These are phyloP conservation scores for Pseudocercospora fuligena DNA, from an alignment of 2,329 filamentous ascomycete genomes.

Conservation along the genomic window DNA sequence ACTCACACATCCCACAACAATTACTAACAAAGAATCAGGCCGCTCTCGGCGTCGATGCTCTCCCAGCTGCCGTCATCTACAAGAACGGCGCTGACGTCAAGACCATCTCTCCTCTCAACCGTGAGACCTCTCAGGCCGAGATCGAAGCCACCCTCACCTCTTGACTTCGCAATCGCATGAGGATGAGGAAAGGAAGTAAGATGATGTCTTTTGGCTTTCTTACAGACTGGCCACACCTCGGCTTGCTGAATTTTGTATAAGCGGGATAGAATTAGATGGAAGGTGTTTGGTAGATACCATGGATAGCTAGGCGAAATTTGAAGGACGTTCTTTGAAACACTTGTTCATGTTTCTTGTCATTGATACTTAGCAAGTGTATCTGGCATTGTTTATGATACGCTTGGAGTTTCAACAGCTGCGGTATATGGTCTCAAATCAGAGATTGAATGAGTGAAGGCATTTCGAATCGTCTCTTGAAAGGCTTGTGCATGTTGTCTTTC, in stretches of 20 bases:
- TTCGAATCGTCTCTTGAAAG: too few relatives aligned
- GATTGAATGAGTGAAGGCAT: too few relatives aligned
- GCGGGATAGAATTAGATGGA: not conserved
- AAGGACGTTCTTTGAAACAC: not conserved
- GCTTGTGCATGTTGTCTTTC: too few relatives aligned
- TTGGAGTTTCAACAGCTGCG: too few relatives aligned
- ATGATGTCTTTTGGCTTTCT: slow-evolving; percentile 6
- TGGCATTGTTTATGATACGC: not conserved
- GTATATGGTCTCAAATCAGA: too few relatives aligned
- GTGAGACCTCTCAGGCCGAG: slow-evolving; percentile 8
- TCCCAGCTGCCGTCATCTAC: slow-evolving; percentile 9
- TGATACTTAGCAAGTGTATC: not conserved
- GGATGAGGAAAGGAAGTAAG: not conserved
- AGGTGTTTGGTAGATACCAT: not conserved
- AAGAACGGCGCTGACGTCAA: slow-evolving; percentile 7
- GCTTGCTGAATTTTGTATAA: slow-evolving; percentile 1
- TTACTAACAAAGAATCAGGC: not conserved
- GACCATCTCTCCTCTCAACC: slow-evolving; percentile 8
- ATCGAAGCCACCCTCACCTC: slow-evolving; percentile 6
- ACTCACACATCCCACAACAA: not conserved
- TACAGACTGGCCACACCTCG: slow-evolving; percentile 1
- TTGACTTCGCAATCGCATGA: not conserved
- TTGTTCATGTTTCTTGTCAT: not conserved
- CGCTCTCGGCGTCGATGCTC: not conserved
- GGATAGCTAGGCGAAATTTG: not conserved